Percentiles rank a stretch among this genome's conserved stretches.
These are phyloP conservation scores for Agrocybe praecox DNA, from an alignment of 768 basidiomycete genomes.

Conservation along the genomic window DNA sequence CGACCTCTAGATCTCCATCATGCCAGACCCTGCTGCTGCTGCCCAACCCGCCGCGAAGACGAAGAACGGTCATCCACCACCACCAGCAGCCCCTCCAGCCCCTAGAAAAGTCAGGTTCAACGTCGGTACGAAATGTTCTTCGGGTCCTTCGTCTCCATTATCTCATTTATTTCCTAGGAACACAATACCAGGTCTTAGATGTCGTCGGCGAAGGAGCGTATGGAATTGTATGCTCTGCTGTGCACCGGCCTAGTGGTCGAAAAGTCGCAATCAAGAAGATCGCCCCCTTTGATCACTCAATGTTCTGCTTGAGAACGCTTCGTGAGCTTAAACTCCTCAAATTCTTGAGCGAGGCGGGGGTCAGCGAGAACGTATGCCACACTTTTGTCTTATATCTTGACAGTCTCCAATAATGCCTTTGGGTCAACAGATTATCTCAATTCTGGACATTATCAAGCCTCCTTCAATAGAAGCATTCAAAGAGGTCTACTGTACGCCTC, in stretches of 20 bases:
- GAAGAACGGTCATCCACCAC: slow-evolving; percentile 39
- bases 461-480: slow-evolving; percentile 74
- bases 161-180: slow-evolving; percentile 40
- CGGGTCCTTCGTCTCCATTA: slow-evolving; percentile 9
- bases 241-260: slow-evolving; percentile 83
- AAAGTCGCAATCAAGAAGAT: slow-evolving; percentile 98
- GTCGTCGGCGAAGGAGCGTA: slow-evolving; percentile 92
- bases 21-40: slow-evolving; percentile 28
- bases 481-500: slow-evolving; percentile 61
- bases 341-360: slow-evolving; percentile 84
- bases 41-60: slow-evolving; percentile 31
- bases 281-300: slow-evolving; percentile 90
- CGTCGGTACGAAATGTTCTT: slow-evolving; percentile 54
- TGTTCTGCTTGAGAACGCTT: slow-evolving; percentile 88
- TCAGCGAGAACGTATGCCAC: slow-evolving; percentile 78
- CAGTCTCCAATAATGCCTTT: slow-evolving; percentile 12
- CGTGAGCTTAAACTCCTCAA: slow-evolving; percentile 91
- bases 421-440: slow-evolving; percentile 74
- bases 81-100: slow-evolving; percentile 47
- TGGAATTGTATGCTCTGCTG: slow-evolving; percentile 93
- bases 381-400: slow-evolving; percentile 1
- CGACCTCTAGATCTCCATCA: slow-evolving; percentile 6
- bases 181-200: slow-evolving; percentile 84
- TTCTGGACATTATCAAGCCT: slow-evolving; percentile 91
- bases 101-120: slow-evolving; percentile 90